A percentile compares a stretch with the other conserved stretches of the same genome.
These are phyloP conservation scores for Barnettozyma pratensis DNA, from an alignment of 805 yeast genomes.

Conservation along the genomic window DNA sequence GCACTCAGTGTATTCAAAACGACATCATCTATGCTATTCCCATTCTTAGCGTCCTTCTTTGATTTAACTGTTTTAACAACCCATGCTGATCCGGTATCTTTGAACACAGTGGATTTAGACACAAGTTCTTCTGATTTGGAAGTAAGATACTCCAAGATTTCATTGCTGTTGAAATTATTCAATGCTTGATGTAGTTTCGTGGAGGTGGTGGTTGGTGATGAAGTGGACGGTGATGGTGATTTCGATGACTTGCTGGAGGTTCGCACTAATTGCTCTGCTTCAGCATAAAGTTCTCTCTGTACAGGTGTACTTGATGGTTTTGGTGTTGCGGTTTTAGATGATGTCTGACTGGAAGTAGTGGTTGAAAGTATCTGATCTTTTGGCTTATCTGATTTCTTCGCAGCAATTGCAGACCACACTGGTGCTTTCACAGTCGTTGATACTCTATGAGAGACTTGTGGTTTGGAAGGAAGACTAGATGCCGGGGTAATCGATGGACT, in stretches of 20 bases:
- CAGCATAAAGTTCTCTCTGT: background rate
- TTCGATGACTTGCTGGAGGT: background rate
- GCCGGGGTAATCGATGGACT: background rate
- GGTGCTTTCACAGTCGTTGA: background rate
- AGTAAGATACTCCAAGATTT: background rate
- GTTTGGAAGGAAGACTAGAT: slow-evolving; percentile 6
- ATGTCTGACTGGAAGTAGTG: background rate
- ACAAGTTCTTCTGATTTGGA: background rate
- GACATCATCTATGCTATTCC: background rate
- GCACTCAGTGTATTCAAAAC: background rate
- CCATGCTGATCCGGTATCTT: slow-evolving; percentile 9
- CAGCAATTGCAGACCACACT: slow-evolving; percentile 4
- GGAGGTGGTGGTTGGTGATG: background rate
- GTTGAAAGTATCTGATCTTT: background rate
- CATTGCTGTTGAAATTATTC: slow-evolving; percentile 4
- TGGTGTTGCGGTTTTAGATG: background rate
- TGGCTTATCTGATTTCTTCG: background rate
- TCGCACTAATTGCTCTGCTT: background rate
- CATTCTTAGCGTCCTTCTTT: background rate
- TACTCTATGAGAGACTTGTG: slow-evolving; percentile 1
- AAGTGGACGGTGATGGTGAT: background rate
- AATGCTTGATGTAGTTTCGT: background rate
- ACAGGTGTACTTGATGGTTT: background rate
- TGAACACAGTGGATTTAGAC: background rate
- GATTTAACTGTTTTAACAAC: slow-evolving; percentile 3